Conservation (phyloP, 441 rosid species). For the Gossypium aridum region DNA sequence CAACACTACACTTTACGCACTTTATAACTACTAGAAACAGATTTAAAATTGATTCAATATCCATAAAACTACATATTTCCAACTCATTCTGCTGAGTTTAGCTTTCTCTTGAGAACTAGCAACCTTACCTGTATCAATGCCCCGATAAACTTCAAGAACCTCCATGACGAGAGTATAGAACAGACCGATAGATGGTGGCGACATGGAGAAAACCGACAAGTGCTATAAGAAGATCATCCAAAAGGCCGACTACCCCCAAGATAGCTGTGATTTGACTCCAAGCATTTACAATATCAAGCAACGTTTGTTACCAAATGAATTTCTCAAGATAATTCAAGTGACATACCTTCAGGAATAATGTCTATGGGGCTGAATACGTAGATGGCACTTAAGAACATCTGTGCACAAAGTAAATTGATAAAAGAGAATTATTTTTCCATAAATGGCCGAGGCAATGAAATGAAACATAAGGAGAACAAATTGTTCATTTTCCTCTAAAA, state of each 20-base stretch:
- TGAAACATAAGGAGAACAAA: background rate
- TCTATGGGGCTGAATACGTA: constrained; percentile 79
- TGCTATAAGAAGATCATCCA: constrained; percentile 65
- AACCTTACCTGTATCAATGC: background rate
- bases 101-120: background rate
- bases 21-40: background rate
- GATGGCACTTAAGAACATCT: constrained; percentile 58
- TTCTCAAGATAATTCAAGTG: background rate
- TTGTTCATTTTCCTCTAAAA: background rate
- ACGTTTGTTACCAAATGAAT: background rate
- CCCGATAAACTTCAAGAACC: constrained; percentile 26
- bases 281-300: background rate
- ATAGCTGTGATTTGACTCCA: constrained; percentile 34
- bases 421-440: background rate
- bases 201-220: constrained; percentile 68
- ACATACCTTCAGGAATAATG: constrained; percentile 76
- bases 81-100: background rate
- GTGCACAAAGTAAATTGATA: constrained; percentile 19
- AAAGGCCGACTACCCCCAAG: constrained; percentile 63
- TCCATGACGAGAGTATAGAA: constrained; percentile 68
- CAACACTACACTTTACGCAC: background rate
- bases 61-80: background rate
- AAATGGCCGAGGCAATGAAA: background rate
- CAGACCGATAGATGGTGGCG: constrained; percentile 78
- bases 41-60: background rate